Evolutionary conservation across 306 rosid species (phyloP), one percentile per base, ranked within the genome.

Genomic region (Abrus pulchellus): DNA sequence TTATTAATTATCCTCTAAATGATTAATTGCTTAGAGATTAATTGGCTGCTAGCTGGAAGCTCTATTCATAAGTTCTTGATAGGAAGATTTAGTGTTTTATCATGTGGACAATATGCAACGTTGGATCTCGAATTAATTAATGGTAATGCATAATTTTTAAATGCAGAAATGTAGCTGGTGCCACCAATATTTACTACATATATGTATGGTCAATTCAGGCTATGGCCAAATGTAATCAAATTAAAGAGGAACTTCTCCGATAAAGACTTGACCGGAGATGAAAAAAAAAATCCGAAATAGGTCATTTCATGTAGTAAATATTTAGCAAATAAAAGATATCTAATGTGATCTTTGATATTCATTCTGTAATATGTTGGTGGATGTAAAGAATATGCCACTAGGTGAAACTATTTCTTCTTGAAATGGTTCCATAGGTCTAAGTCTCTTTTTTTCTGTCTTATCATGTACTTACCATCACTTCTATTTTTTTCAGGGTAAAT

Each of bases 31-130:
- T 43, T 80, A 5, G 47, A 78, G 28, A 68, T 14, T 78, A 71
- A 28, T 71, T 72, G 77, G 70, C 54, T 69, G 29, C 83, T 33
- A 45, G 69, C 71, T 77, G 76, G 77, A 68, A 29, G 1, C 34
- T 45, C 14, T 57, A 20, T 79, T 60, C 70, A 75, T 12, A 4
- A 1, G 1, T 71, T 44, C 27, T 52, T 77, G 63, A 73, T 3
- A 5, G 34, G 27, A 72, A 71, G 32, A 61, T 74, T 53, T n/a
- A 50, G 10, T 52, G 29, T 40, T 45, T 3, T 38, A 66, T 28
- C 67, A 66, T 50, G 29, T 71, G 28, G 70, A 69, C 55, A 49
- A 70, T 59, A 41, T 61, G 13, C 61, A 34, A 54, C 38, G 9
- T 13, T 66, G 28, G 80, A 33, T 62, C 10, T 75, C 32, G 38